Evolutionary conservation across 495 filamentous ascomycete genomes (phyloP).

Genomic region (Achaetomiella virescens): DNA sequence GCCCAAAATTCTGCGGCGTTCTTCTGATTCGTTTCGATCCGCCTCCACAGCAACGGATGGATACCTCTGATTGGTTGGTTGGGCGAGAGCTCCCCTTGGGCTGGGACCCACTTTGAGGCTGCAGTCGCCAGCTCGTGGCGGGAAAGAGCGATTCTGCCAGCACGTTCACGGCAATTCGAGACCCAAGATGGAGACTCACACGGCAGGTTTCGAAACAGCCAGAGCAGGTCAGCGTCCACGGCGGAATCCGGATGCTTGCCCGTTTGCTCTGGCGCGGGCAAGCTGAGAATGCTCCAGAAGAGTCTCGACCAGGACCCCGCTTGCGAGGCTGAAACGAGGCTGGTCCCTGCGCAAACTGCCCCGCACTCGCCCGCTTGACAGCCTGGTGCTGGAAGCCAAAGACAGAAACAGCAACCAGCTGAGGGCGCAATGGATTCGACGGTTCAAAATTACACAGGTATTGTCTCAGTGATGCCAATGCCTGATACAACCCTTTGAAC

Average conservation of each 20-base stretch:
- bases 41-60: constrained; percentile 26
- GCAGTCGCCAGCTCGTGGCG: constrained; percentile 9
- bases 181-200: background rate
- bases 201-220: background rate
- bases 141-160: background rate
- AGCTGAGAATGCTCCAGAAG: constrained; percentile 21
- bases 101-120: constrained; percentile 24
- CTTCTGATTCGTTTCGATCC: constrained; percentile 28
- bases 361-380: constrained; percentile 1
- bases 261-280: background rate
- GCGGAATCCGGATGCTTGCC: background rate
- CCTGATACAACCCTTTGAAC: no score
- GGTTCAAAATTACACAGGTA: no score
- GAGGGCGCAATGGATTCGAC: no score
- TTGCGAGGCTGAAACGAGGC: constrained; percentile 31
- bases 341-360: constrained; percentile 16
- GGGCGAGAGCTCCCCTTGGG: constrained; percentile 14
- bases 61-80: constrained; percentile 23
- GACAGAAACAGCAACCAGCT: no score
- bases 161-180: background rate
- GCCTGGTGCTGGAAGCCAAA: no score
- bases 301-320: constrained; percentile 6
- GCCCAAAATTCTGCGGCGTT: constrained; percentile 27
- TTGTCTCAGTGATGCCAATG: no score
- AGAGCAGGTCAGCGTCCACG: background rate